A percentile compares a stretch with the other conserved stretches of the same genome.
Evolutionary conservation across 1,139 yeast genomes (phyloP).

Genomic region (Magnusiomyces fungicola): DNA sequence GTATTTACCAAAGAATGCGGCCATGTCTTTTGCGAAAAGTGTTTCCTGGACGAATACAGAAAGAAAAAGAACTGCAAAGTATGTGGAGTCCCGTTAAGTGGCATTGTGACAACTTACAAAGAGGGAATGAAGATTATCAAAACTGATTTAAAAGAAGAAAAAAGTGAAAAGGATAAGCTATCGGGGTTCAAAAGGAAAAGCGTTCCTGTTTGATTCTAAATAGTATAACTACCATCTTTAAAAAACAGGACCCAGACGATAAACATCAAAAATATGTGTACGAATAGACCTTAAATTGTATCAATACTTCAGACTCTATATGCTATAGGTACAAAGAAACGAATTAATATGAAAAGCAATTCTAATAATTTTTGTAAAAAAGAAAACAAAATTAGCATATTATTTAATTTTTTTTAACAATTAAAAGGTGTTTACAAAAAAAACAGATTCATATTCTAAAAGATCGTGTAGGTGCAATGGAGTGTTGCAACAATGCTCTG

Average conservation of each 20-base stretch:
- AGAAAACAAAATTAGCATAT: no score
- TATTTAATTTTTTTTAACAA: no score
- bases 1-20: conserved; percentile 51
- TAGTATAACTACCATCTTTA: no score
- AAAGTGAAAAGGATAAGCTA: background rate
- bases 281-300: no score
- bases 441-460: background rate
- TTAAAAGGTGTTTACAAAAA: no score
- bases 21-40: conserved; percentile 59
- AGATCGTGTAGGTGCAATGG: conserved; percentile 12
- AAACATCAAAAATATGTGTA: no score
- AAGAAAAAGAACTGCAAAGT: conserved; percentile 46
- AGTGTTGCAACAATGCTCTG: conserved; percentile 24
- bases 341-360: no score
- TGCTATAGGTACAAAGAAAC: no score
- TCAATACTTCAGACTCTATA: no score
- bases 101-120: background rate
- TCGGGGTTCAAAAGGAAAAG: background rate
- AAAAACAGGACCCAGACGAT: no score
- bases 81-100: conserved; percentile 33
- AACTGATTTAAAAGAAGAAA: background rate
- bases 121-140: background rate
- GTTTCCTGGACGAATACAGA: conserved; percentile 50
- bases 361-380: background rate
- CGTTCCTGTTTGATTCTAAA: background rate